These are phyloP conservation scores for Eutypella sp. DNA, from an alignment of 2,329 filamentous ascomycete genomes.

Conservation along the genomic window DNA sequence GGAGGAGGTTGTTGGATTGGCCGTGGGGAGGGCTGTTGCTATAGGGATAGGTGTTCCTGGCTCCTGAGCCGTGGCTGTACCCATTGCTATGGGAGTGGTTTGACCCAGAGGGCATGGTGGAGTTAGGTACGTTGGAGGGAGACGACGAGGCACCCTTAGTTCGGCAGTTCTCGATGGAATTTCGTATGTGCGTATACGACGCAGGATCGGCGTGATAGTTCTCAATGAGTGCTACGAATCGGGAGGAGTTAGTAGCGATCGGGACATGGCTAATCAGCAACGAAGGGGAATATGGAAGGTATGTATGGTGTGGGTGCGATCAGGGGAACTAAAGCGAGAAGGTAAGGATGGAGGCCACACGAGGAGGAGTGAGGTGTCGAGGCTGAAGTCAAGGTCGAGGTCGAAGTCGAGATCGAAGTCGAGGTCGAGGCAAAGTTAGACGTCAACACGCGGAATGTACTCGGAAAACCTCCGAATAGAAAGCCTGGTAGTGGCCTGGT, in stretches of 20 bases:
- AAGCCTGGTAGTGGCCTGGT: too few relatives aligned
- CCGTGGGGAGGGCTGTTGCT: not conserved
- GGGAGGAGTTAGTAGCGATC: slow-evolving; percentile 4
- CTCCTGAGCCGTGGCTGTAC: slow-evolving; percentile 2
- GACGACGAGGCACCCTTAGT: slow-evolving; percentile 2
- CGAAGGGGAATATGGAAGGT: not conserved
- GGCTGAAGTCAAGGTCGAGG: too few relatives aligned
- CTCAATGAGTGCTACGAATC: slow-evolving; percentile 17
- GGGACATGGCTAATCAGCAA: not conserved
- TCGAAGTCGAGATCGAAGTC: too few relatives aligned
- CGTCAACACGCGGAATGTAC: too few relatives aligned
- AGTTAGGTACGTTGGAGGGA: slow-evolving; percentile 7
- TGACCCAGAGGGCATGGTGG: not conserved
- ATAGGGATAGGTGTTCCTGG: slow-evolving; percentile 6
- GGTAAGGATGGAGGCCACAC: too few relatives aligned
- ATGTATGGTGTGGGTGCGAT: not conserved
- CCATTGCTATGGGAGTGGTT: not conserved
- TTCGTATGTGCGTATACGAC: slow-evolving; percentile 10
- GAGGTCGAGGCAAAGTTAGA: too few relatives aligned
- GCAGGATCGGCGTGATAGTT: slow-evolving; percentile 10
- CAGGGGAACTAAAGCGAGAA: not conserved
- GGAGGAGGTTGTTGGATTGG: not conserved
- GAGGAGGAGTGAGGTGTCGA: too few relatives aligned
- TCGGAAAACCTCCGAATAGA: too few relatives aligned
- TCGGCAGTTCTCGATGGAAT: slow-evolving; percentile 9